Evolutionary conservation across 1,284 basidiomycete species (phyloP).

Genomic region (Ustilago shanxiensis): DNA sequence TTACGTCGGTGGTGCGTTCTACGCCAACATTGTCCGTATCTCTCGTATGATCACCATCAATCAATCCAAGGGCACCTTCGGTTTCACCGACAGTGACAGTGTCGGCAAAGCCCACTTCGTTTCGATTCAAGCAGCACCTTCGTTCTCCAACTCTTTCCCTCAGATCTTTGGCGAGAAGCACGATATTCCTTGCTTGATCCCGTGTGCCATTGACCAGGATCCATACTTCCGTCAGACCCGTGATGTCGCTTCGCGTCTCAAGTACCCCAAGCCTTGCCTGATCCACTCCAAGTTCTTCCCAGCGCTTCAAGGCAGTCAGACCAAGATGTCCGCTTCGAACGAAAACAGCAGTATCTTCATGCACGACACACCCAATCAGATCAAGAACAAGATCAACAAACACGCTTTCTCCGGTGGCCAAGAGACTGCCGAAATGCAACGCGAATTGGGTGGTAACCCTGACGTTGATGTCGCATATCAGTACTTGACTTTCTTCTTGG

Average conservation of each 20-base stretch:
- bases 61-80: slow-evolving; percentile 94
- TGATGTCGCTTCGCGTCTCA: slow-evolving; percentile 91
- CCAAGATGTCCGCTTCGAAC: slow-evolving; percentile 98
- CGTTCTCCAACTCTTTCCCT: slow-evolving; percentile 98
- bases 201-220: slow-evolving; percentile 96
- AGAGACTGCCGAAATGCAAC: slow-evolving; percentile 94
- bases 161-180: slow-evolving; percentile 90
- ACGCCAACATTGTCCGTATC: slow-evolving; percentile 92
- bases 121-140: slow-evolving; percentile 94
- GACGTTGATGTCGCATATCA: slow-evolving; percentile 97
- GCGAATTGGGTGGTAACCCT: slow-evolving; percentile 87
- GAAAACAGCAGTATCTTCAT: slow-evolving; percentile 92
- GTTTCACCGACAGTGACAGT: slow-evolving; percentile 91
- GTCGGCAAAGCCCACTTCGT: slow-evolving; percentile 98
- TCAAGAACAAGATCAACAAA: slow-evolving; percentile 97
- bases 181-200: slow-evolving; percentile 92
- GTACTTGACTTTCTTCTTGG: slow-evolving; percentile 96
- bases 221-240: slow-evolving; percentile 96
- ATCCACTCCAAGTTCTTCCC: slow-evolving; percentile 98
- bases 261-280: slow-evolving; percentile 93
- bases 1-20: slow-evolving; percentile 89
- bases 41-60: slow-evolving; percentile 92
- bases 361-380: slow-evolving; percentile 91
- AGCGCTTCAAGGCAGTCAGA: slow-evolving; percentile 94
- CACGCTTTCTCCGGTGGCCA: slow-evolving; percentile 72